Conservation (phyloP, 257 asterid genomes). For the Galeopsis tetrahit region DNA sequence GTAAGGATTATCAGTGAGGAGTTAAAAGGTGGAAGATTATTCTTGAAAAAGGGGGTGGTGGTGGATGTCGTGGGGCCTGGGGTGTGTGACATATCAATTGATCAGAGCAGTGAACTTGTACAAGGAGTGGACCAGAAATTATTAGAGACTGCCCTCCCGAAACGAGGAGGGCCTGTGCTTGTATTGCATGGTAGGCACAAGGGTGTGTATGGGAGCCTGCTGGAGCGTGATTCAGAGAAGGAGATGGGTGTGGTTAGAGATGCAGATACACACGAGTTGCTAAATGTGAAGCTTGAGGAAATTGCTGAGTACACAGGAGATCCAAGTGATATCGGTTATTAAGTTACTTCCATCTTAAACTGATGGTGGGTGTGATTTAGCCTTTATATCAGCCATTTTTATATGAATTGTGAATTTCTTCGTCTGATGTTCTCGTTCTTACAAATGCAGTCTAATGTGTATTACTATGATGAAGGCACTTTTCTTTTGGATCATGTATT, state of each 20-base stretch:
- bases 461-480: neutral
- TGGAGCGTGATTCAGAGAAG: slow-evolving; percentile 73
- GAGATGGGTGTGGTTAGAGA: slow-evolving; percentile 73
- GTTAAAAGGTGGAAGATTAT: slow-evolving; percentile 69
- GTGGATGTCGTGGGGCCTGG: slow-evolving; percentile 83
- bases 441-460: slow-evolving; percentile 11
- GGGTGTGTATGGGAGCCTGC: slow-evolving; percentile 79
- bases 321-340: slow-evolving; percentile 78
- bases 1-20: slow-evolving; percentile 70
- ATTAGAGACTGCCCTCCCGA: slow-evolving; percentile 81
- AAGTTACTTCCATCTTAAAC: slow-evolving; percentile 23
- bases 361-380: slow-evolving; percentile 26
- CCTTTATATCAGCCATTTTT: neutral
- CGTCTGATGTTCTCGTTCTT: slow-evolving; percentile 1
- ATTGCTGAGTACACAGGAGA: slow-evolving; percentile 92
- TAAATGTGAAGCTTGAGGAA: slow-evolving; percentile 82
- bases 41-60: slow-evolving; percentile 73
- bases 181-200: slow-evolving; percentile 69
- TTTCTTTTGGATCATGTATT: neutral
- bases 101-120: slow-evolving; percentile 68
- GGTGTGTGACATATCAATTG: slow-evolving; percentile 66
- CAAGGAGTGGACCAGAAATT: slow-evolving; percentile 77
- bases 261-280: slow-evolving; percentile 70
- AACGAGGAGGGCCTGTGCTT: slow-evolving; percentile 79
- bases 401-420: neutral